phyloP scores from a whole-genome alignment of 305 asterid genomes.

The Fraxinus albicans region DNA sequence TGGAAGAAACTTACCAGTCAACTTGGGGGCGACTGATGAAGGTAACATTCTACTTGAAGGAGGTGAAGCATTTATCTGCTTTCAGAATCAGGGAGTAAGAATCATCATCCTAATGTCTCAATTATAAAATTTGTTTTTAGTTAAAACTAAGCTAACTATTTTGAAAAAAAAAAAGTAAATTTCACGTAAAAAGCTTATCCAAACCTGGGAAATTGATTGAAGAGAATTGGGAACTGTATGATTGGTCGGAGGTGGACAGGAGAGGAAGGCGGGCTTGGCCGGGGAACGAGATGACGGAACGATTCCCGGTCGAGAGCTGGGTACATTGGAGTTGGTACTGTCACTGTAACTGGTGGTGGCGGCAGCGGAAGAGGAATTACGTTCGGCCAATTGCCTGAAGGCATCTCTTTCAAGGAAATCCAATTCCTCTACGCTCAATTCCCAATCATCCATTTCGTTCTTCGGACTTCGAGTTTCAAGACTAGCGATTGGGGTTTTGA shows the following conservation, averaged over 20 bases:
- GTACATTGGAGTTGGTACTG: conserved; percentile 11
- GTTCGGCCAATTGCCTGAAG: conserved; percentile 55
- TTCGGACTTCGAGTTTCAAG: background rate
- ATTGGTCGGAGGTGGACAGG: conserved; percentile 24
- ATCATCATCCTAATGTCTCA: conserved; percentile 21
- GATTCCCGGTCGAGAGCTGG: conserved; percentile 24
- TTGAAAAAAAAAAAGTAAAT: background rate
- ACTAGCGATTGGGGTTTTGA: background rate
- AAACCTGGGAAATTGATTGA: background rate
- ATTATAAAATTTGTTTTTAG: background rate
- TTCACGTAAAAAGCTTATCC: background rate
- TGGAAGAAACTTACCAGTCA: conserved; percentile 44
- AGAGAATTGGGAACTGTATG: conserved; percentile 26
- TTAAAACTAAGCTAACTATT: background rate
- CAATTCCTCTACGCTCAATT: conserved; percentile 64
- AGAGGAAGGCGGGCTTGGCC: conserved; percentile 33
- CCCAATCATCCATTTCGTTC: conserved; percentile 75
- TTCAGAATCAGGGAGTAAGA: conserved; percentile 17
- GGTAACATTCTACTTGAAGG: conserved; percentile 33
- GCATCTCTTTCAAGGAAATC: conserved; percentile 81
- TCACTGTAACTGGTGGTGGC: conserved; percentile 40
- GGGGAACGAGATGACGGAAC: conserved; percentile 39
- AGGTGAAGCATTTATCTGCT: conserved; percentile 43
- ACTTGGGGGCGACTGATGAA: conserved; percentile 38
- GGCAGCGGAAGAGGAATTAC: conserved; percentile 47